These are phyloP conservation scores for Fusarium cyanostomum DNA, from an alignment of 2,329 filamentous ascomycete species.

Conservation along the genomic window DNA sequence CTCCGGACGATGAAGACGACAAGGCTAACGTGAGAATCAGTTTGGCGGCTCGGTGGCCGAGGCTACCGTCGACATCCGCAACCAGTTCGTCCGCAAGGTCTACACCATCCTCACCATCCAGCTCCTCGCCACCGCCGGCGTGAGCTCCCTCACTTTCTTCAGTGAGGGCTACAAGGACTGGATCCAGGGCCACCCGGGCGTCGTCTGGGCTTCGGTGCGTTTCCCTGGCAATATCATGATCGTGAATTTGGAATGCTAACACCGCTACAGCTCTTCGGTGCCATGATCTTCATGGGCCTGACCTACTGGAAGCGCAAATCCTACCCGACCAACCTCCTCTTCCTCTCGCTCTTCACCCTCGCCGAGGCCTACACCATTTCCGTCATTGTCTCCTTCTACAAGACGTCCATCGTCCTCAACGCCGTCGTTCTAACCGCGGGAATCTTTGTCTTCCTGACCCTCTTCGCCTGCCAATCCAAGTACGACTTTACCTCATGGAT, in stretches of 20 bases:
- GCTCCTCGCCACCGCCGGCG: constrained; percentile 81
- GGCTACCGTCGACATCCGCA: constrained; percentile 92
- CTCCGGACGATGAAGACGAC: neutral
- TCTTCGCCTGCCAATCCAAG: constrained; percentile 96
- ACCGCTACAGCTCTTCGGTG: constrained; percentile 71
- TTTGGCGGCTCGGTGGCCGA: constrained; percentile 94
- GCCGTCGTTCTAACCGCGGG: constrained; percentile 88
- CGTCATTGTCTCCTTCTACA: constrained; percentile 91
- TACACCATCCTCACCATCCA: constrained; percentile 98
- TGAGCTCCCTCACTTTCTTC: constrained; percentile 89
- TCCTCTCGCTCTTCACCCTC: constrained; percentile 88
- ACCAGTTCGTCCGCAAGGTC: constrained; percentile 97
- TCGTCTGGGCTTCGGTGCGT: constrained; percentile 84
- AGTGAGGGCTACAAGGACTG: constrained; percentile 80
- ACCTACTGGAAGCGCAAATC: constrained; percentile 97
- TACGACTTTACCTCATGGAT: constrained; percentile 99
- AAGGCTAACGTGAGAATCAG: constrained; percentile 53
- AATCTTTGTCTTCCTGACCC: constrained; percentile 80
- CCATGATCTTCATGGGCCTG: constrained; percentile 84
- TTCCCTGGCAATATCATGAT: neutral
- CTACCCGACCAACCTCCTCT: constrained; percentile 93
- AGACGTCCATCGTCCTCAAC: constrained; percentile 84
- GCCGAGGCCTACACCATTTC: constrained; percentile 94
- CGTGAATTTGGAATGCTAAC: constrained; percentile 29
- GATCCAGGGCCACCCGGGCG: constrained; percentile 84